These are phyloP conservation scores for Cladophialophora carrionii DNA, from an alignment of 2,329 filamentous ascomycete genomes.

Conservation along the genomic window DNA sequence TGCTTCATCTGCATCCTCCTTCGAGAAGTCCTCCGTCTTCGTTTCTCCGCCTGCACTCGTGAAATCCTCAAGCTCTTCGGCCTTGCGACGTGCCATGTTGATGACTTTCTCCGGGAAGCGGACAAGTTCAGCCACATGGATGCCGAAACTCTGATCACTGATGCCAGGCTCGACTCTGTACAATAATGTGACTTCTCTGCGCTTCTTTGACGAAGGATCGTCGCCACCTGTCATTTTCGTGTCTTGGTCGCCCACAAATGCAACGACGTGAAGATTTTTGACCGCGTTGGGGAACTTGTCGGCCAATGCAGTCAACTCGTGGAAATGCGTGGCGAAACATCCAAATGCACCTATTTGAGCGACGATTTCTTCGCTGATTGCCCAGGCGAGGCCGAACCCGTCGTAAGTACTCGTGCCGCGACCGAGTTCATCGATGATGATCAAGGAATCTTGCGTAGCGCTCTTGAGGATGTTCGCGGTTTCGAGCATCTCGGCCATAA, in stretches of 20 bases:
- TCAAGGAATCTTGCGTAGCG: constrained; percentile 89
- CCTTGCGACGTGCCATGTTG: constrained; percentile 98
- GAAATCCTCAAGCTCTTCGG: constrained; percentile 97
- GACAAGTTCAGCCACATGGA: constrained; percentile 95
- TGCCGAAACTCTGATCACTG: constrained; percentile 96
- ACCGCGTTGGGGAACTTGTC: constrained; percentile 82
- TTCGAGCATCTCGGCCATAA: constrained; percentile 99
- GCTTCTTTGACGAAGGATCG: constrained; percentile 54
- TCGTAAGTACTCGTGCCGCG: constrained; percentile 98
- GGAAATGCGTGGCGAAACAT: constrained; percentile 97
- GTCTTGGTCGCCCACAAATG: constrained; percentile 70
- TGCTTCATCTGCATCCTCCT: constrained; percentile 86
- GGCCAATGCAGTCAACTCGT: constrained; percentile 89
- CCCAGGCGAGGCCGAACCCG: constrained; percentile 98
- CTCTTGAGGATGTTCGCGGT: constrained; percentile 98
- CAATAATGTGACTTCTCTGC: constrained; percentile 84
- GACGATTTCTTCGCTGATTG: constrained; percentile 96
- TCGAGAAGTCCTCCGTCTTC: constrained; percentile 64
- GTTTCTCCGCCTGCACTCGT: constrained; percentile 66
- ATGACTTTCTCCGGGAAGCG: constrained; percentile 96
- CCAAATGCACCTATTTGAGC: constrained; percentile 92
- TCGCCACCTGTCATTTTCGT: constrained; percentile 39
- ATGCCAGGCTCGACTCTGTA: constrained; percentile 97
- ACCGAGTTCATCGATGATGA: constrained; percentile 97
- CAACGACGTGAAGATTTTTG: constrained; percentile 91